Evolutionary conservation across 2,329 filamentous ascomycete genomes (phyloP), one percentile per base, ranked within the genome.

Genomic region (Tolypocladium tundrense): DNA sequence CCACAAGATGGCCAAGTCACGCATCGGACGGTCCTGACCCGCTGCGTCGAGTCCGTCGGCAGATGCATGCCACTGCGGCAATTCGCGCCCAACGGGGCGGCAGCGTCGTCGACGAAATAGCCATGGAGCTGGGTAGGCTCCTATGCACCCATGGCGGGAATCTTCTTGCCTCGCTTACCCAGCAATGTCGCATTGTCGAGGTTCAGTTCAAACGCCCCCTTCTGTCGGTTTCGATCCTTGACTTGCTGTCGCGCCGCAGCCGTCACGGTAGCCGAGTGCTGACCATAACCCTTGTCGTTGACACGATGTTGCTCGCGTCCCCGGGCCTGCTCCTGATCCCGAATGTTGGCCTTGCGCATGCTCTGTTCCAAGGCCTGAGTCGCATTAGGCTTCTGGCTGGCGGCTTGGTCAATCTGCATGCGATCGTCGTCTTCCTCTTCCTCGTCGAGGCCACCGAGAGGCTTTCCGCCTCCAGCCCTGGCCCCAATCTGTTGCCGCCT

Each of bases 121-220:
- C 40, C 35, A 31, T 39, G 43, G 16, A n/a, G 45, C 54, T 42
- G 11, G 31, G 41, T 19, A 42, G 63, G 48, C 59, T 61, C 64
- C 65, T 72, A 74, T 58, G 68, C 70, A 54, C 71, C 70, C 66
- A 74, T 75, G 59, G 78, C 75, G 31, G 78, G 71, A 51, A 81
- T 72, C 65, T 85, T 84, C 65, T 80, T 77, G 27, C 77, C 78
- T 59, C 84, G 75, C 65, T 92, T 84, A 39, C 92, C 92, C 5
- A 99, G 77, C 55, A 99, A 74, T 1, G 92, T 97, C 1, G 94
- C 90, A 58, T 94, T 94, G 63, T 96, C 91, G 42, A 99, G 77
- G 68, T 86, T 97, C 53, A 99, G 81, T 73, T 99, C 94, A 64
- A 99, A 99, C 0, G 88, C 86, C 39, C 90, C 91, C 72, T 87